Conservation (phyloP, 257 asterid species). For the Echium plantagineum region DNA sequence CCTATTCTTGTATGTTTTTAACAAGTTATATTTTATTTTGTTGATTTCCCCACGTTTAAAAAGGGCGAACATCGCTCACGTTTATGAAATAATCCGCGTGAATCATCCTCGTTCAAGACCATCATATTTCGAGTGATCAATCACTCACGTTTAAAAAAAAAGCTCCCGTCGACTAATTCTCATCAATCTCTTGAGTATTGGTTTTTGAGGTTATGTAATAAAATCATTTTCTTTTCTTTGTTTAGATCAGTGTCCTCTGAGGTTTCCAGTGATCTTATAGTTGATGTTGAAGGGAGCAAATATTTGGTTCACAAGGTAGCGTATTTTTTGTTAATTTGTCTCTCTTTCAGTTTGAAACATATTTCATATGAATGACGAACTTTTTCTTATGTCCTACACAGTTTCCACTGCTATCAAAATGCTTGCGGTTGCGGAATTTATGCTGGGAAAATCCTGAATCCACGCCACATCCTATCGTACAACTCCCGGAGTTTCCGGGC, state of each 20-base stretch:
- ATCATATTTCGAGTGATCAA: too few species aligned
- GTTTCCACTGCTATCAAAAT: slow-evolving; percentile 90
- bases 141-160: too few species aligned
- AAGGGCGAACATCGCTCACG: too few species aligned
- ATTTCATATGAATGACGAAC: not conserved
- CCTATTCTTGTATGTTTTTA: too few species aligned
- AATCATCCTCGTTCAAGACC: too few species aligned
- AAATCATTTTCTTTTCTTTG: too few species aligned
- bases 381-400: slow-evolving; percentile 14
- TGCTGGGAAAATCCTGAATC: slow-evolving; percentile 49
- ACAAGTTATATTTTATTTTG: too few species aligned
- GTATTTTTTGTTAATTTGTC: not conserved
- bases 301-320: slow-evolving; percentile 75
- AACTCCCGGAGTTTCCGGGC: slow-evolving; percentile 72
- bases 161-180: too few species aligned
- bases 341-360: not conserved
- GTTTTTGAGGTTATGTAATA: not conserved
- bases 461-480: slow-evolving; percentile 40
- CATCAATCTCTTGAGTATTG: too few species aligned
- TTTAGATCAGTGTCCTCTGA: slow-evolving; percentile 75
- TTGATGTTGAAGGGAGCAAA: slow-evolving; percentile 65
- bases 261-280: slow-evolving; percentile 67
- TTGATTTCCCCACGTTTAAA: too few species aligned
- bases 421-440: slow-evolving; percentile 44
- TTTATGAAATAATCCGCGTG: too few species aligned